Conservation (phyloP, 192 early-diverging fungal species). For the Funneliformis mosseae region DNA sequence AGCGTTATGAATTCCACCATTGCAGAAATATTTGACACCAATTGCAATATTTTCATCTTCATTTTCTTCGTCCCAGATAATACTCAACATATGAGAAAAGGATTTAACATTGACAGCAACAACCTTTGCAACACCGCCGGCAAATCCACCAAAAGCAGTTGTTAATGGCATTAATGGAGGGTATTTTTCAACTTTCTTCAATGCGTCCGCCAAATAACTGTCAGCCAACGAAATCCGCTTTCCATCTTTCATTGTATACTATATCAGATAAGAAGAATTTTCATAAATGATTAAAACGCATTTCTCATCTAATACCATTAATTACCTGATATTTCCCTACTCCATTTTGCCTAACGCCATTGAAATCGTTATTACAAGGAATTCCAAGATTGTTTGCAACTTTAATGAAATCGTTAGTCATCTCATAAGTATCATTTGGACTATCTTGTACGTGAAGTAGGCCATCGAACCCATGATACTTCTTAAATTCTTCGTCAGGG, state of each 20-base stretch:
- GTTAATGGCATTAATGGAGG: not conserved
- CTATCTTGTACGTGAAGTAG: not conserved
- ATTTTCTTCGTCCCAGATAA: constrained; percentile 3
- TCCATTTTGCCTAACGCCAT: not conserved
- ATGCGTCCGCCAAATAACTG: not conserved
- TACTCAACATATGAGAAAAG: not conserved
- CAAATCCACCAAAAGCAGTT: not conserved
- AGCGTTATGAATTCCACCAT: not conserved
- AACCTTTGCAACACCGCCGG: not conserved
- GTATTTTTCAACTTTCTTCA: not conserved
- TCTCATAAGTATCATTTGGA: not conserved
- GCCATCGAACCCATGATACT: not conserved
- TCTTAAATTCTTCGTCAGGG: not conserved
- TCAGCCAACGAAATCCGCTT: not conserved
- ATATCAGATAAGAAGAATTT: not conserved
- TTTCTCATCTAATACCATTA: not conserved
- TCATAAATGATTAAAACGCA: no score
- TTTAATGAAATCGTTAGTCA: not conserved
- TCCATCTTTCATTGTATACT: not conserved
- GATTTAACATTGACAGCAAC: not conserved
- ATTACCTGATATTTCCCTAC: not conserved
- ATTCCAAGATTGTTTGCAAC: not conserved
- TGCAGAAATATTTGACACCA: not conserved
- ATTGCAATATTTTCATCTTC: not conserved
- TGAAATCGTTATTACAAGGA: not conserved